A percentile compares a stretch with the other conserved stretches of the same genome.
Conservation (phyloP, 2,329 filamentous ascomycete genomes). For the Ophiostoma novo-ulmi region DNA sequence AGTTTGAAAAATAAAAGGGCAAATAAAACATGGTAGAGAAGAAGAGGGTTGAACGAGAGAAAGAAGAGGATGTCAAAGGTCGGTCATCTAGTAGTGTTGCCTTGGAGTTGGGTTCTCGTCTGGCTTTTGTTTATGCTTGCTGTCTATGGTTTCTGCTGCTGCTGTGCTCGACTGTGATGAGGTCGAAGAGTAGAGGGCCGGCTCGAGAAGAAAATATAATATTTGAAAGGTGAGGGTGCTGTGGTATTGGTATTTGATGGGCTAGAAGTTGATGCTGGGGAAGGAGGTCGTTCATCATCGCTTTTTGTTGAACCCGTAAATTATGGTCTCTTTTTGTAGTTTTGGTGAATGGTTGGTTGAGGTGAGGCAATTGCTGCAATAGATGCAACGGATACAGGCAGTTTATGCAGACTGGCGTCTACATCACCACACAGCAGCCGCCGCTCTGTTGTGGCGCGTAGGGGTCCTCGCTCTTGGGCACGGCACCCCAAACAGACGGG, state of each 20-base stretch:
- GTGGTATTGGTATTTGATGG: conserved; percentile 9
- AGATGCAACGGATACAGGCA: neutral
- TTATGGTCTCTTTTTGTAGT: neutral
- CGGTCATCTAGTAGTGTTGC: neutral
- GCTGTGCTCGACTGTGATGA: neutral
- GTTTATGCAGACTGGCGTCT: conserved; percentile 29
- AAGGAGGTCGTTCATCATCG: conserved; percentile 16
- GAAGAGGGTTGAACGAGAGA: conserved; percentile 21
- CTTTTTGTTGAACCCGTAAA: conserved; percentile 11
- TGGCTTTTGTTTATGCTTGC: neutral
- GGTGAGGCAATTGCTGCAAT: neutral
- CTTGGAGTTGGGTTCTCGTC: neutral
- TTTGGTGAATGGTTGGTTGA: neutral
- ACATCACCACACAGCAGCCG: conserved; percentile 96
- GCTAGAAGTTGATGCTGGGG: conserved; percentile 10
- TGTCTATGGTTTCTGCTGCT: neutral
- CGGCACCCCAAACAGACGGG: conserved; percentile 89
- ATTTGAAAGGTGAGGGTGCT: neutral
- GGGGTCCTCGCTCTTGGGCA: conserved; percentile 95
- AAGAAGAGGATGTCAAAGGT: conserved; percentile 16
- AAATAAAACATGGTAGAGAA: conserved; percentile 18
- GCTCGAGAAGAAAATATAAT: conserved; percentile 14
- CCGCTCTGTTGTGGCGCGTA: conserved; percentile 91
- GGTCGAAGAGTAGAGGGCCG: conserved; percentile 22
- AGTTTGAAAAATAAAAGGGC: neutral